Evolutionary conservation across 176 grass and related monocot species (phyloP), one percentile per base, ranked within the genome.

Genomic region (Eremochloa ophiuroides): DNA sequence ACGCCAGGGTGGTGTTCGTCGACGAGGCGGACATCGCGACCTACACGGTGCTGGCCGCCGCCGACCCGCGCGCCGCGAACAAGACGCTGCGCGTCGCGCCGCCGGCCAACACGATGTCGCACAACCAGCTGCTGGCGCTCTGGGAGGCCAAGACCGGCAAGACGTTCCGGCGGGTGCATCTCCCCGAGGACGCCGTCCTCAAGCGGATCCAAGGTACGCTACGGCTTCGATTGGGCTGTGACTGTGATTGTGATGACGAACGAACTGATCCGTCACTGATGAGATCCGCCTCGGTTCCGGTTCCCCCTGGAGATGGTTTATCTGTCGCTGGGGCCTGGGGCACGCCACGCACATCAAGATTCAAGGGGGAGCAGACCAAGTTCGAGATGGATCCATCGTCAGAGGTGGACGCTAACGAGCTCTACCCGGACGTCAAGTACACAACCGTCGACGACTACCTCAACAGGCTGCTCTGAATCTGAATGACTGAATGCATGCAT

Each of bases 401-500:
- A 30, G 94, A 59, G 2, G 84, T 88, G 27, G 94, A 97, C 70
- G 86, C 86, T 2, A 70, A 18, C 37, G 81, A 89, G 64, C 84
- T 93, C 1, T 93, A 81, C 80, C 94, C 91, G 16, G 86, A 91
- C 30, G 78, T 93, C n/a, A 89, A 81, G 14, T 97, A 93, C 71
- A 84, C 77, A 17, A 87, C 73, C 8, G 83, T 91, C 6, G 86
- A 93, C 13, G 83, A 89, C 17, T 97, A 80, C 62, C 86, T 96
- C 25, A 62, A 90, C 30, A 56, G 42, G 15, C 50, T 91, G 35
- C 80, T n/a, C n/a, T n/a, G n/a, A n/a, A n/a, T n/a, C n/a, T n/a
- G n/a, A n/a, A n/a, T n/a, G n/a, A n/a, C n/a, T n/a, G n/a, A n/a
- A n/a, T n/a, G n/a, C n/a, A n/a, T 93, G 77, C 80, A 51, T 25